Percentiles rank a stretch among this genome's conserved stretches.
Conservation (phyloP, 805 yeast species). For the Pichia nakasei region DNA sequence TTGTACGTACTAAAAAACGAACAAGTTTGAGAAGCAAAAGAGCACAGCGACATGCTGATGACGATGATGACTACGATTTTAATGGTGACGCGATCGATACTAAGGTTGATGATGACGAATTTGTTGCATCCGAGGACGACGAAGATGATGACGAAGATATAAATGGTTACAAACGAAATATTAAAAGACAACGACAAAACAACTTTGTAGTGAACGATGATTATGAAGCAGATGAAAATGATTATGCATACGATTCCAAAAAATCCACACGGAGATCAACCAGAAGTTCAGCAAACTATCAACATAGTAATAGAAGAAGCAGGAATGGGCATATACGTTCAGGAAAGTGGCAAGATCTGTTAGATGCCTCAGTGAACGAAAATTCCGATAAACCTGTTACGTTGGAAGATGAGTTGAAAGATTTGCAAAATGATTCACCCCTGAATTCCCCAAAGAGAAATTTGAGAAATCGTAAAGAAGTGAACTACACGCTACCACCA, state of each 20-base stretch:
- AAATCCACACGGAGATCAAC: neutral
- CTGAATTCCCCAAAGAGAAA: constrained; percentile 42
- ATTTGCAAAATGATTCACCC: constrained; percentile 47
- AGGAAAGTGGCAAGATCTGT: constrained; percentile 11
- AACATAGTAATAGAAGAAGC: neutral
- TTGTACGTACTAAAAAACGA: constrained; percentile 4
- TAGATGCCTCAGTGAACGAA: constrained; percentile 7
- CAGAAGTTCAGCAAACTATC: neutral
- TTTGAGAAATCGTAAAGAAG: constrained; percentile 58
- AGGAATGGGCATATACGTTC: constrained; percentile 2
- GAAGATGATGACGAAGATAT: constrained; percentile 7
- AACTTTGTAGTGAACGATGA: constrained; percentile 15
- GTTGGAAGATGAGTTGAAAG: constrained; percentile 57
- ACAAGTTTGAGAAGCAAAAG: neutral
- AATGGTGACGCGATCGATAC: neutral
- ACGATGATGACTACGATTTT: constrained; percentile 8
- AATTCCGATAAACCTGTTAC: constrained; percentile 26
- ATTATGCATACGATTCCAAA: neutral
- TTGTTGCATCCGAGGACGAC: neutral
- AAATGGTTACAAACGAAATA: constrained; percentile 1
- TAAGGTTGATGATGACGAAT: neutral
- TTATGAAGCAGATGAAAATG: constrained; percentile 11
- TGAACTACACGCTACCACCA: constrained; percentile 79
- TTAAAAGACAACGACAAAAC: constrained; percentile 4
- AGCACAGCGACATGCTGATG: neutral